Evolutionary conservation across 768 basidiomycete species (phyloP), one percentile per base, ranked within the genome.

Genomic region (Termitomyces eurrhizus): DNA sequence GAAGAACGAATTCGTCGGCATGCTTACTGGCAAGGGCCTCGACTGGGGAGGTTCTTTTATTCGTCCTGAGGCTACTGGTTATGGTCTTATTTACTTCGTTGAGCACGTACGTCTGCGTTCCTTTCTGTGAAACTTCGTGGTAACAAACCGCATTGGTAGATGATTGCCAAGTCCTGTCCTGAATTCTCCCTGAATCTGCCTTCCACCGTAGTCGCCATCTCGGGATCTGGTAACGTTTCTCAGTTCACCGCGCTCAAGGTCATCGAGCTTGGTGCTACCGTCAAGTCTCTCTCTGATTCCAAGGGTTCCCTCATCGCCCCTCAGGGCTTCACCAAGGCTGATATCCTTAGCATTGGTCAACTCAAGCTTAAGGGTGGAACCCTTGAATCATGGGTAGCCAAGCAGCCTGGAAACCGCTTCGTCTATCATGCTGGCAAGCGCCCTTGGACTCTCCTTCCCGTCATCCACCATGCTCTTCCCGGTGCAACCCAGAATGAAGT

Each of bases 31-130:
- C 16, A 89, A 88, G 74, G 88, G 87, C 48, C 71, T 78, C 61
- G 74, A 79, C 69, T 89, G 86, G 84, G 87, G 87, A 74, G 87
- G 88, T 65, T 86, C 83, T 64, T 79, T 80, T 77, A 89, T 90
- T 71, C 83, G 88, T 59, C 88, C 88, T 26, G 88, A 90, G 72
- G 88, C 88, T 50, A 85, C 86, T 57, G 81, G 87, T 35, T 90
- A 85, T 70, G 88, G 88, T 68, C 76, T 90, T 68, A 85, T 91
- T 72, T 91, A 90, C 80, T 91, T 83, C 70, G 85, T 88, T 66
- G 78, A 84, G 66, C 83, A 86, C 74, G 88, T 89, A 77, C 65
- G 81, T 76, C 21, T 33, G 48, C 33, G 21, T 57, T 56, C 57
- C 37, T 56, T 21, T 24, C 13, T 12, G 14, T 50, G 44, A 26